Evolutionary conservation across 768 basidiomycete species (phyloP), one percentile per base, ranked within the genome.

Genomic region (Termitomyces sp.): DNA sequence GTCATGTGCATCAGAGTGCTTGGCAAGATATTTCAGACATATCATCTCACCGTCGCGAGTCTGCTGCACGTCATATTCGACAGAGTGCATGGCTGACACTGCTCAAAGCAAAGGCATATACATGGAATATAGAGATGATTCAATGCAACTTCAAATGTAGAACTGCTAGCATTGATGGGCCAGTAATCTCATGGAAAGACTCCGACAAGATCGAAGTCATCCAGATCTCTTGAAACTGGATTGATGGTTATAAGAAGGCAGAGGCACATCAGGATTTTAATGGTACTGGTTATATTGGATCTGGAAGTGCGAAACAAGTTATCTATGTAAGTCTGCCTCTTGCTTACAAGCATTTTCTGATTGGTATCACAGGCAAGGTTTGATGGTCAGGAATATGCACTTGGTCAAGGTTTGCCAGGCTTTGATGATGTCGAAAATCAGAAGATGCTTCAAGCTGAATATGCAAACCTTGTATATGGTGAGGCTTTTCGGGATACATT

Each of bases 401-500:
- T 68, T 5, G 61, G 34, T 0, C 66, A 65, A 55, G 6, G 15
- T 8, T 56, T 61, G 31, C 42, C n/a, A 0, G 39, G 41, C 4
- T 48, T 45, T 15, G 33, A 50, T 24, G 41, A 18, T 24, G 22
- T 42, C 20, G 57, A 54, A 33, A 58, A 58, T 55, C 33, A 31
- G 8, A 5, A 22, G 6, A 54, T 61, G 48, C 60, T 67, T 11
- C 16, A 16, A 6, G 62, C 42, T 18, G 66, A 67, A 49, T 57
- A 54, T 59, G 59, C 55, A 4, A 65, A 65, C 44, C 52, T 67
- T 31, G 20, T 57, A 11, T 27, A 61, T 18, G 62, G 66, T 2
- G 64, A 63, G 49, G 18, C 13, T 1, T 44, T 67, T 24, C 57
- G 49, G n/a, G 37, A 52, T 8, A 54, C 56, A 27, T 65, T 67